Conservation (phyloP, 768 basidiomycete species). For the Suillus plorans region DNA sequence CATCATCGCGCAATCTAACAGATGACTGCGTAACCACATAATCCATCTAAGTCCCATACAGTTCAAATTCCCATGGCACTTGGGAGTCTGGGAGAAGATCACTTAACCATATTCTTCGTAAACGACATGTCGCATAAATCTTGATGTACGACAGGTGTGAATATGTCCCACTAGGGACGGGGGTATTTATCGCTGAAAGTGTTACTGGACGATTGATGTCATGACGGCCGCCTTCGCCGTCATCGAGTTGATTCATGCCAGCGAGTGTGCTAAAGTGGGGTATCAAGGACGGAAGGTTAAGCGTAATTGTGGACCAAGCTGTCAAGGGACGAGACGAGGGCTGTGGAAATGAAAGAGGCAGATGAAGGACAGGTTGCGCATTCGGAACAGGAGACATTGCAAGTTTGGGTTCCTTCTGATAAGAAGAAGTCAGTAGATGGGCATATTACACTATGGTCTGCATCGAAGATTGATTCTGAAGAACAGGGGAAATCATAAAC, state of each 20-base stretch:
- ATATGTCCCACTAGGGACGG: constrained; percentile 53
- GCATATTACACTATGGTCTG: constrained; percentile 3
- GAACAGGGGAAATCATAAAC: not conserved
- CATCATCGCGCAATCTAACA: not conserved
- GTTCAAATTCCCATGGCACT: constrained; percentile 75
- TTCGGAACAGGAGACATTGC: constrained; percentile 30
- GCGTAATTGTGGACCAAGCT: constrained; percentile 62
- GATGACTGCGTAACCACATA: not conserved
- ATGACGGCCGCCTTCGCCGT: constrained; percentile 15
- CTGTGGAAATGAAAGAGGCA: constrained; percentile 67
- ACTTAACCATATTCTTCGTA: constrained; percentile 77
- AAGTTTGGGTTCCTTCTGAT: constrained; percentile 56
- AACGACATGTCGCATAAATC: constrained; percentile 75
- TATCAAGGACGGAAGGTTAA: constrained; percentile 61
- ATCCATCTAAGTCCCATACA: constrained; percentile 48
- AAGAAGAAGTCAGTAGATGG: constrained; percentile 4
- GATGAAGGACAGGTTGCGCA: constrained; percentile 60
- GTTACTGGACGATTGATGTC: constrained; percentile 6
- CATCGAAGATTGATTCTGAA: not conserved
- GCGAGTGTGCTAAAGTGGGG: constrained; percentile 58
- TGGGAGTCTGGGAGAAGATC: constrained; percentile 51
- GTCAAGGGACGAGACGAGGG: constrained; percentile 58
- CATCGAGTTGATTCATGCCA: constrained; percentile 25
- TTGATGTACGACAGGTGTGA: constrained; percentile 72
- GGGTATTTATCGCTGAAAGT: constrained; percentile 17